Base-by-base conservation (phyloP, 768 basidiomycete species). In the Auricularia sp. region DNA sequence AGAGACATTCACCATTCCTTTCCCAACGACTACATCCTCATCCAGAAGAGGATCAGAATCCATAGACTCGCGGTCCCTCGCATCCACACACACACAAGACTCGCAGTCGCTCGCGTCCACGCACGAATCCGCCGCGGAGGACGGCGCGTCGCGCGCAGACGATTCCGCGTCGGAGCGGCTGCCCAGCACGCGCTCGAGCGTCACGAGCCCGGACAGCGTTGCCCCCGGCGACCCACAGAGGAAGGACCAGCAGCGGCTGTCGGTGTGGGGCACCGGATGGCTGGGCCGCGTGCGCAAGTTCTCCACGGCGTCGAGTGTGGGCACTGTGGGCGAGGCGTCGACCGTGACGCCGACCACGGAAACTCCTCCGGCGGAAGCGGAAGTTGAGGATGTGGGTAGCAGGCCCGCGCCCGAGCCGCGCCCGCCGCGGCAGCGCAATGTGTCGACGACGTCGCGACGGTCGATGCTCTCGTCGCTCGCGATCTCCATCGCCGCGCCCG, bases 1-100 rank as follows among this genome's bases (percentile, higher is more conserved):
- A 14, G 83, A 84, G 61, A 80, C 82, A 61, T 65, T 68, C 61
- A 62, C 61, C 14, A 39, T 64, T 1, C 64, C 63, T 6, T 47
- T 60, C 10, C 56, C 56, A 6, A 1, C 29, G 0, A n/a, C 54
- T 3, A 10, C 18, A 21, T 14, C n/a, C 10, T 61, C 63, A n/a
- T 47, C 16, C 0, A 42, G 23, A 33, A 63, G 16, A 33, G 34
- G 34, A 54, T 62, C 10, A 0, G 62, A 42, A 36, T 59, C 63
- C 3, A 21, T 35, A 21, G 21, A 10, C 58, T 64, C 36, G 23
- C 47, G 47, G n/a, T 36, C 35, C n/a, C 34, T 42, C 29, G 60
- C 60, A 7, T 61, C 60, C 7, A 61, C 60, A 18, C 60, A 33
- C 34, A 36, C 39, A 2, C 39, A 42, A 42, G 39, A 42, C 8